Base-by-base conservation (phyloP, 2,329 filamentous ascomycete genomes). In the Mollisiaceae sp. region DNA sequence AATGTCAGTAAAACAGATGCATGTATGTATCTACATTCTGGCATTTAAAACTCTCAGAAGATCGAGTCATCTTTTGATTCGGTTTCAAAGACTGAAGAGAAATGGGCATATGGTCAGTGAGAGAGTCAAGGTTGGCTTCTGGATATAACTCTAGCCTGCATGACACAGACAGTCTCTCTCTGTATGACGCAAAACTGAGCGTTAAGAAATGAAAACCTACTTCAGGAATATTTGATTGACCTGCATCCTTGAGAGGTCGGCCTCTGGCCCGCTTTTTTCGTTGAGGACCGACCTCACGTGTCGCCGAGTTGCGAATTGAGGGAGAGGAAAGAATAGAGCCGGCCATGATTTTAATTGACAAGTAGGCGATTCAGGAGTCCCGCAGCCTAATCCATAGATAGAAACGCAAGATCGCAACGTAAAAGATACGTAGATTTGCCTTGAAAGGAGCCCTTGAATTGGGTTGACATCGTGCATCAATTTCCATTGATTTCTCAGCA, bases 151-250 rank as follows among this genome's bases (percentile, higher is more conserved):
- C 27, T 32, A 32, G 27, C 27, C 27, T 32, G 27, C 3, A 3
- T 32, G 27, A 32, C 27, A 3, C 3, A 41, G 45, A 24, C 11
- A 22, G 2, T 24, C n/a, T 50, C 22, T 9, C 18, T 20, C 20
- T 11, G n/a, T 8, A 12, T 6, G 6, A 50, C 45, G 11, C 6
- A 12, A 50, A 11, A 22, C 2, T 20, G 45, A 22, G 39, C 2
- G 35, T 50, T 18, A 27, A 47, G 54, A 32, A 27, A 4, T 62
- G 4, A 3, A 57, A 14, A 60, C 22, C 36, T n/a, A 59, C 36
- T 22, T 47, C 59, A 43, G 57, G 58, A 5, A 60, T 36, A 36
- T 57, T 58, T 39, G 63, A 60, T 50, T 32, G 27, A 11, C 43
- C 45, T 8, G 43, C 11, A 27, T 24, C 32, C 22, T 63, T 63